phyloP scores from a whole-genome alignment of 805 yeast species.

The Cyberlindnera americana region DNA sequence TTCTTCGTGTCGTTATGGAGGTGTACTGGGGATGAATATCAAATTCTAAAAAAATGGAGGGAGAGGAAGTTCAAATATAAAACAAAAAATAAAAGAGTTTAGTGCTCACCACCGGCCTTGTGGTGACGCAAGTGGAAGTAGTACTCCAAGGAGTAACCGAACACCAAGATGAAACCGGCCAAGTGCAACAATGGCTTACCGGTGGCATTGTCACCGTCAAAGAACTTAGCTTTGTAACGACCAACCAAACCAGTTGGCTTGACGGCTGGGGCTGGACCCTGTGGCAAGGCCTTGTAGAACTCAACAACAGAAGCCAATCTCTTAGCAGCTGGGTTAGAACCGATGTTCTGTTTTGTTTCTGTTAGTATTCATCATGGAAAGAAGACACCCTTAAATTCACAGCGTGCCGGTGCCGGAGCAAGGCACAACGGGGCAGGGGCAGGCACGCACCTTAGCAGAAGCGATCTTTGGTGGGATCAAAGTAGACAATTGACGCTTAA shows the following conservation, averaged over 20 bases:
- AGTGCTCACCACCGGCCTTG: conserved; percentile 43
- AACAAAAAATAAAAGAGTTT: conserved; percentile 1
- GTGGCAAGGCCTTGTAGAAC: conserved; percentile 94
- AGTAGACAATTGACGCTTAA: conserved; percentile 91
- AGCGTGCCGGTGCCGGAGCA: too few species aligned
- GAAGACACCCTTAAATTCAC: too few species aligned
- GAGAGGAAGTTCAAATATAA: background rate
- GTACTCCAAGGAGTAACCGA: conserved; percentile 92
- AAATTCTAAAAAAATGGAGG: background rate
- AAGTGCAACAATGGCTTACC: conserved; percentile 82
- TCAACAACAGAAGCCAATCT: conserved; percentile 93
- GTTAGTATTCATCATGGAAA: conserved; percentile 22
- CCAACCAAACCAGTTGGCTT: conserved; percentile 67
- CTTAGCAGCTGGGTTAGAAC: conserved; percentile 94
- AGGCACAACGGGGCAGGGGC: too few species aligned
- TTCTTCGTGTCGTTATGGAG: too few species aligned
- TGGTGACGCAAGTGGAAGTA: conserved; percentile 78
- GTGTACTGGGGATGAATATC: too few species aligned
- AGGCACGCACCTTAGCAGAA: conserved; percentile 86
- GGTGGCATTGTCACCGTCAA: conserved; percentile 77
- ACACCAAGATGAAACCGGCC: conserved; percentile 59
- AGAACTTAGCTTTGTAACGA: conserved; percentile 81
- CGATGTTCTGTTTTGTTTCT: conserved; percentile 58
- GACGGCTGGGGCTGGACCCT: conserved; percentile 79
- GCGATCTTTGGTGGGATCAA: conserved; percentile 99